Base-by-base conservation (phyloP, 345 rosid species). In the Populus euphratica region DNA sequence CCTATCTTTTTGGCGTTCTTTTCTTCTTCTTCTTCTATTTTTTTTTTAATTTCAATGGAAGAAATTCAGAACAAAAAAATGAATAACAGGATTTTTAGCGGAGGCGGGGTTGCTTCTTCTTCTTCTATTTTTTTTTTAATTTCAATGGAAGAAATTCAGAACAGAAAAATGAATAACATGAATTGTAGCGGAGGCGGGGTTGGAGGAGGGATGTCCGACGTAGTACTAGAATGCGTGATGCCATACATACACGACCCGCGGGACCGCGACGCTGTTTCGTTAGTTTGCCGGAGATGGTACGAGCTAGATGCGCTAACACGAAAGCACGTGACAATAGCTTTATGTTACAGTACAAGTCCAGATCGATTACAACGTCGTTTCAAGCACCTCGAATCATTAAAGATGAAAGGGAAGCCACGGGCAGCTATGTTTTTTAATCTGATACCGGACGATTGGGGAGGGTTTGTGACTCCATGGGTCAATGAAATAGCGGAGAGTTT, bases 401-500 rank as follows among this genome's bases (percentile, higher is more conserved):
- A 87, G 81, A 77, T 96, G 43, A 96, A 96, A 75, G 99, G 97
- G 18, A 93, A 92, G 86, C 98, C 98, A 0, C 52, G 99, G 74
- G 97, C 98, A 0, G 97, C 98, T n/a, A 91, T 96, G 98, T 93
- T 96, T 67, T 67, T 27, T 21, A 93, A 92, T 74, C 79, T 92
- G 41, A 93, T 96, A 36, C 99, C 97, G 0, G 98, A 93, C 84
- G 88, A 93, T 75, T 93, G 99, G 99, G 99, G 99, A 3, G 99
- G 99, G 0, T 85, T 79, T 29, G 93, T 87, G 2, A 85, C 90
- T 7, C 97, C 96, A 0, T 96, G 98, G 98, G 90, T 91, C 10
- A 71, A 69, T 0, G 95, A 87, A 83, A 92, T 96, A 13, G 79
- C 89, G 0, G 47, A 17, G 11, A 84, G 86, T 13, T 82, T 96